These are phyloP conservation scores for Paraurostyla sp. DNA, from an alignment of 73 alveolate genomes.

Conservation along the genomic window DNA sequence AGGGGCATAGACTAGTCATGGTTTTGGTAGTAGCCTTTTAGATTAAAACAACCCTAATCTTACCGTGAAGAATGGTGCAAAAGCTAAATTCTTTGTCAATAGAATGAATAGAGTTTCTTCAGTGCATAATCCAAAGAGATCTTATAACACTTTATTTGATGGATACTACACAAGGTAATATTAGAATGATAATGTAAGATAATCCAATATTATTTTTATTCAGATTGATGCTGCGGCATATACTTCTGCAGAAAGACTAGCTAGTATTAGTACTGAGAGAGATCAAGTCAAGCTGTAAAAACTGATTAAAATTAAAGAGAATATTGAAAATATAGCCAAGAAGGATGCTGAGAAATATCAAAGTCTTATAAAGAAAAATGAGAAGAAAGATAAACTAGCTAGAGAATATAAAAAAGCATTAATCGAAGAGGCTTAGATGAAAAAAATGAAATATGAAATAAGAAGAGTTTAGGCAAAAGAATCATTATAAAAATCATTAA, in stretches of 20 bases:
- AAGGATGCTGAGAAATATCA: slow-evolving; percentile 12
- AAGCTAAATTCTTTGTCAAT: slow-evolving; percentile 9
- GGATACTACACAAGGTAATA: not conserved
- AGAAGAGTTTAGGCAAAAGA: slow-evolving; percentile 29
- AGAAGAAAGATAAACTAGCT: slow-evolving; percentile 33
- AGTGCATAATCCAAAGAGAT: slow-evolving; percentile 22
- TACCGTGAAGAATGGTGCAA: not conserved
- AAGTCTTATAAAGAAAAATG: not conserved
- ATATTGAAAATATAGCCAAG: not conserved
- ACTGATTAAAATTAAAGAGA: slow-evolving; percentile 8
- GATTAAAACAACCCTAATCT: not conserved
- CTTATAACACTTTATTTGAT: not conserved
- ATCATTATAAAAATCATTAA: not conserved
- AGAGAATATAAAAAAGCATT: slow-evolving; percentile 47
- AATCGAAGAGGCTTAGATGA: slow-evolving; percentile 17
- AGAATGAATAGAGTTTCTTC: slow-evolving; percentile 21
- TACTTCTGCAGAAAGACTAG: slow-evolving; percentile 21
- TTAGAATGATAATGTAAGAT: not conserved
- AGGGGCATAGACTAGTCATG: slow-evolving; percentile 44
- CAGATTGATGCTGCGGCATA: not conserved
- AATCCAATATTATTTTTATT: too few relatives aligned
- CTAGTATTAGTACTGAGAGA: not conserved
- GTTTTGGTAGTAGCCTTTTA: not conserved
- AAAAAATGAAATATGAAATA: not conserved
- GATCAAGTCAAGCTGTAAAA: slow-evolving; percentile 26